Evolutionary conservation across 1,284 basidiomycete species (phyloP).

Genomic region (Kalmanozyma brasiliensis): DNA sequence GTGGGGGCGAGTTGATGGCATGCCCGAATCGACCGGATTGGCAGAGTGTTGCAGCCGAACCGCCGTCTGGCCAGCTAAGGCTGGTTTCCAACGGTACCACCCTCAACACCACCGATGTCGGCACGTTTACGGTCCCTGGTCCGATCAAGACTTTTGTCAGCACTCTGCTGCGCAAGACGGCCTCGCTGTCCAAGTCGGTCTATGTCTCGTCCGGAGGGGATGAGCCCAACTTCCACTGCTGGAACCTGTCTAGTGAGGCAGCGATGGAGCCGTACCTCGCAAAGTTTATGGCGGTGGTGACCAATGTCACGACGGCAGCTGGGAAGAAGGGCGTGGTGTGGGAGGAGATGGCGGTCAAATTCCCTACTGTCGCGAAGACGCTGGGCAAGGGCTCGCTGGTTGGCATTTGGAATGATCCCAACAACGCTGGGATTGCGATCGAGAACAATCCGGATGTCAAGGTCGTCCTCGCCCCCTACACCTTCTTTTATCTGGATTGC

Average conservation of each 20-base stretch:
- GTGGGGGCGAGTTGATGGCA: constrained; percentile 77
- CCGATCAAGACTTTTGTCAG: constrained; percentile 53
- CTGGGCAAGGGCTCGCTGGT: constrained; percentile 78
- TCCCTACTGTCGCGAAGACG: constrained; percentile 65
- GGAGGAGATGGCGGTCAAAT: constrained; percentile 72
- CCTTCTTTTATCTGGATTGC: constrained; percentile 80
- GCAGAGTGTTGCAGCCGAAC: constrained; percentile 72
- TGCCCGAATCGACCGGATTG: constrained; percentile 77
- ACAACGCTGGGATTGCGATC: constrained; percentile 74
- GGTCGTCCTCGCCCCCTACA: constrained; percentile 71
- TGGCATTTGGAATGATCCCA: constrained; percentile 78
- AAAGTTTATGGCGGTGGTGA: constrained; percentile 74
- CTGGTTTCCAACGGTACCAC: constrained; percentile 66
- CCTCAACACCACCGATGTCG: constrained; percentile 71
- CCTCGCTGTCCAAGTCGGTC: constrained; percentile 73
- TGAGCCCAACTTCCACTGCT: constrained; percentile 80
- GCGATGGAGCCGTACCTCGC: constrained; percentile 69
- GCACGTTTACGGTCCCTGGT: constrained; percentile 69
- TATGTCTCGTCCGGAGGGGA: constrained; percentile 85
- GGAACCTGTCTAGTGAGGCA: constrained; percentile 67
- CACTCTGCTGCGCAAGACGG: constrained; percentile 36
- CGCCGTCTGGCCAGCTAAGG: constrained; percentile 80
- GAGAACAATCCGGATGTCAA: constrained; percentile 77
- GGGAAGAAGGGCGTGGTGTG: constrained; percentile 77
- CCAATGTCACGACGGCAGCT: constrained; percentile 69